phyloP scores from a whole-genome alignment of 805 yeast species.

The Tetrapisispora fleetii region DNA sequence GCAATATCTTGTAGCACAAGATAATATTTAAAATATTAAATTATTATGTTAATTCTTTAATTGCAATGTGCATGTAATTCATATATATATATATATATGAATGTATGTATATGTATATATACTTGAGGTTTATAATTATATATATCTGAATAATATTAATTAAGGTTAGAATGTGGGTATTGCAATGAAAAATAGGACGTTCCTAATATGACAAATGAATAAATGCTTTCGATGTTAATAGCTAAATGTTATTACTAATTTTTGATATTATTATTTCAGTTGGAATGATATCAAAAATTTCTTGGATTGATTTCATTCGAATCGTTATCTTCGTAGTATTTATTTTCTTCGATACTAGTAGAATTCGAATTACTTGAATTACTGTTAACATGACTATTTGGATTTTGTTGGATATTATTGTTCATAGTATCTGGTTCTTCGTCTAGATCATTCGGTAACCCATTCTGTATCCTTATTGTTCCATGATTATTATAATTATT shows the following conservation, averaged over 20 bases:
- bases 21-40: no score
- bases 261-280: not conserved
- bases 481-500: not conserved
- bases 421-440: not conserved
- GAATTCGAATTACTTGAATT: constrained; percentile 2
- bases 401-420: not conserved
- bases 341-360: constrained; percentile 1
- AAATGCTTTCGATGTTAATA: not conserved
- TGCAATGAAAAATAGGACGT: not conserved
- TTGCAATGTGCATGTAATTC: not conserved
- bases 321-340: constrained; percentile 6
- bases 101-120: no score
- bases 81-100: no score
- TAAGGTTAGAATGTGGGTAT: not conserved
- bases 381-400: not conserved
- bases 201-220: not conserved
- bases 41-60: no score
- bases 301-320: constrained; percentile 12
- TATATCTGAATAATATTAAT: no score
- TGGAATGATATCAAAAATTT: constrained; percentile 6
- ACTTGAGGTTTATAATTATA: no score
- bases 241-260: not conserved
- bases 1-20: not conserved
- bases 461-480: constrained; percentile 1
- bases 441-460: not conserved